Base-by-base conservation (phyloP, 371 early-diverging fungal species). In the Dichotomocladium elegans region DNA sequence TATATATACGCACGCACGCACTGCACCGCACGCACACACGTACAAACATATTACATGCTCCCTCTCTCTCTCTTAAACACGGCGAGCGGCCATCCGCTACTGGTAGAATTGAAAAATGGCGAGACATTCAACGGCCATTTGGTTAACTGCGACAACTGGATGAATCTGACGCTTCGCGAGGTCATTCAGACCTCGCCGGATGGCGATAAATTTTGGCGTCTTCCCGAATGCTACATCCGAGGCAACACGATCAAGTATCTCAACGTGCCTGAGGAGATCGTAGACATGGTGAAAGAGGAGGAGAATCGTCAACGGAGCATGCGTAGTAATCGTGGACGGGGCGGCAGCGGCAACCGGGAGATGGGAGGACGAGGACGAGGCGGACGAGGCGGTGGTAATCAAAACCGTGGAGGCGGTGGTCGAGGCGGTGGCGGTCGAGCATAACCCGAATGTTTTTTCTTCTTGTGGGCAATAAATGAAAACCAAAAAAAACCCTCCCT, bases 41-140 rank as follows among this genome's bases (percentile, higher is more conserved):
- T 37, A 3, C 8, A 37, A 17, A 37, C 17, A 37, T 21, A 37
- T 17, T 29, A 37, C 33, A 76, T 77, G 98, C 79, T 97, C 45
- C 98, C 98, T 33, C 82, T 97, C 55, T 86, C 90, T 51, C 81
- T 97, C 52, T 80, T 97, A 51, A 90, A 90, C 62, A 87, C 92
- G 31, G 90, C 95, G 17, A 81, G 89, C 57, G 93, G 94, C 15
- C 92, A 91, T 64, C 94, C 95, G 30, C 89, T 95, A 82, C 80
- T 92, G 51, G 96, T 99, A n/a, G 99, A 99, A 72, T 72, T 99
- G 58, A 99, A 99, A 68, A 95, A 90, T 70, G 98, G 98, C 61
- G 95, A 96, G 65, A 94, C 97, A 19, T 98, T 92, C 75, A 98
- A 94, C 66, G 99, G 99, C 5, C 95, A 93, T 74, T 86, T 99